Percentiles rank a stretch among this genome's conserved stretches.
phyloP scores from a whole-genome alignment of 352 stramenopile species.

The Globisporangium echinulatum region DNA sequence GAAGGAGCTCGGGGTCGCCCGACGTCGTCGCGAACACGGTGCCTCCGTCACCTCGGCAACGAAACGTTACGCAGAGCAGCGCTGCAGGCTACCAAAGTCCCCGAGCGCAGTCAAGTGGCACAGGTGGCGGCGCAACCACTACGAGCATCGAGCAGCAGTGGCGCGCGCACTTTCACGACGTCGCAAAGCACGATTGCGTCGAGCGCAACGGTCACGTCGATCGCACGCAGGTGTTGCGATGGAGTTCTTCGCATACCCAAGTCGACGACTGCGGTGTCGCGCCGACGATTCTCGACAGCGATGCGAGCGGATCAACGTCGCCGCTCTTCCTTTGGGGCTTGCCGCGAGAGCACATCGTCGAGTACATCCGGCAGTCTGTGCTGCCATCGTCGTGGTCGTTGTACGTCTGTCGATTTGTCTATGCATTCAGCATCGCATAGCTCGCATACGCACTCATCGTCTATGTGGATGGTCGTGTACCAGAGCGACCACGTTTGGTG shows the following conservation, averaged over 20 bases:
- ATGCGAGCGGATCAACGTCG: constrained; percentile 10
- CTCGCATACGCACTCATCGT: no score
- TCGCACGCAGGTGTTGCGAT: constrained; percentile 43
- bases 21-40: background rate
- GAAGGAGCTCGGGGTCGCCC: no score
- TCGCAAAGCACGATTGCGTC: constrained; percentile 14
- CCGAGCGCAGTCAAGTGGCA: background rate
- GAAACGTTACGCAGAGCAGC: background rate
- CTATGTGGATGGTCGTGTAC: constrained; percentile 2
- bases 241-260: background rate
- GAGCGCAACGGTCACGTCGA: constrained; percentile 37
- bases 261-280: background rate
- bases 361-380: constrained; percentile 74
- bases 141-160: constrained; percentile 39
- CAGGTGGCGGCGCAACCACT: constrained; percentile 15
- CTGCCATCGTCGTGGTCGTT: constrained; percentile 54
- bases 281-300: background rate
- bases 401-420: constrained; percentile 18
- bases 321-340: constrained; percentile 56
- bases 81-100: background rate
- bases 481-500: constrained; percentile 21
- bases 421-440: no score
- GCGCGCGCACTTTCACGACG: constrained; percentile 37
- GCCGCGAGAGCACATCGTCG: constrained; percentile 62
- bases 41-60: constrained; percentile 9